phyloP scores from a whole-genome alignment of 139 green algal genomes.

The Chlorella sp. region DNA sequence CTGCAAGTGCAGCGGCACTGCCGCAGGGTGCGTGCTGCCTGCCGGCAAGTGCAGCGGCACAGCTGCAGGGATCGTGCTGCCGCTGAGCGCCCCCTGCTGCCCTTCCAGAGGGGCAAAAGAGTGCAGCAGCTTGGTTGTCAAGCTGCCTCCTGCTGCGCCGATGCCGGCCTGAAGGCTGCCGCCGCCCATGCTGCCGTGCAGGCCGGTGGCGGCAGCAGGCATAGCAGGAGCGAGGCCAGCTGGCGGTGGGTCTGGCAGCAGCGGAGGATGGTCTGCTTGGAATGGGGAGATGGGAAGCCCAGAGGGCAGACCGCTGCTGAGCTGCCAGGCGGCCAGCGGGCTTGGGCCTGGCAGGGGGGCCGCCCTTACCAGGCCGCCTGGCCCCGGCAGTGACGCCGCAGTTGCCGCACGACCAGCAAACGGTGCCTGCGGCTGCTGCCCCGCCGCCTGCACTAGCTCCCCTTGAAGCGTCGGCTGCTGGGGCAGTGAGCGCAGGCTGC shows the following conservation, averaged over 20 bases:
- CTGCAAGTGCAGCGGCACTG: background rate
- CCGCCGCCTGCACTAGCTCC: background rate
- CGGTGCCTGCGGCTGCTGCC: too few species aligned
- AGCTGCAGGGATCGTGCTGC: background rate
- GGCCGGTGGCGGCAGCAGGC: background rate
- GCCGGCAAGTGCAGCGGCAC: background rate
- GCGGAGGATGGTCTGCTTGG: background rate
- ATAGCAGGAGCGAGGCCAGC: background rate
- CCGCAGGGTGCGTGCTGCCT: background rate
- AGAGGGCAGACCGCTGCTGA: background rate
- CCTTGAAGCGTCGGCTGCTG: background rate
- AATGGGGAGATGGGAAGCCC: background rate
- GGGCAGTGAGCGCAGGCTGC: background rate
- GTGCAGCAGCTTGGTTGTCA: background rate
- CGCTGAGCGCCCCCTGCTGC: background rate
- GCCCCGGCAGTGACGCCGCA: background rate
- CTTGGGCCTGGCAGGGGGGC: background rate
- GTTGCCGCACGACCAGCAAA: background rate
- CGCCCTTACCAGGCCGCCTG: background rate
- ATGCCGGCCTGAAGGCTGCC: background rate
- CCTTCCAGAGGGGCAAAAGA: background rate
- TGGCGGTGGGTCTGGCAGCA: too few species aligned
- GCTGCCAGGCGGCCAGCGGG: background rate
- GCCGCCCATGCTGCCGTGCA: background rate
- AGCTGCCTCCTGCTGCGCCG: background rate